These are phyloP conservation scores for Dryas octopetala DNA, from an alignment of 306 rosid genomes.

Conservation along the genomic window DNA sequence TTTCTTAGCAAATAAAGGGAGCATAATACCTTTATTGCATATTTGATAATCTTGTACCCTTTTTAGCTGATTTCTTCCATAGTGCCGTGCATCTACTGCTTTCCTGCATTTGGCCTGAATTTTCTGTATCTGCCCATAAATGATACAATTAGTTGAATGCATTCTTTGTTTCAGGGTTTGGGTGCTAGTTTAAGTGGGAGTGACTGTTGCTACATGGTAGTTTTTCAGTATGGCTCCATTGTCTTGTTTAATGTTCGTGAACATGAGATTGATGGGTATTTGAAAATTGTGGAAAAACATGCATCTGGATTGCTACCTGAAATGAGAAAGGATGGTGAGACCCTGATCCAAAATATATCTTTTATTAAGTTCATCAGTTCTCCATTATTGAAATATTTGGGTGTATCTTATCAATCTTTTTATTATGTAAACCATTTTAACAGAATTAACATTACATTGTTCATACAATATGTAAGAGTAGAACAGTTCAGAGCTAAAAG, in stretches of 20 bases:
- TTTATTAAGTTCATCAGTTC: background rate
- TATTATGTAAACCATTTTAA: background rate
- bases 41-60: background rate
- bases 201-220: constrained; percentile 77
- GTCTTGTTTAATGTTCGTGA: constrained; percentile 84
- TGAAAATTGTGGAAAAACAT: constrained; percentile 75
- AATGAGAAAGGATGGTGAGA: constrained; percentile 96
- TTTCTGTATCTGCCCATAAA: background rate
- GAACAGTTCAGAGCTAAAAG: background rate
- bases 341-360: background rate
- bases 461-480: background rate
- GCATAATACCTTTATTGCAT: background rate
- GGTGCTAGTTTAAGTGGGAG: constrained; percentile 70
- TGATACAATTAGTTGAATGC: constrained; percentile 10
- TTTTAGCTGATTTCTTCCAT: background rate
- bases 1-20: background rate
- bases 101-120: background rate
- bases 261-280: constrained; percentile 64
- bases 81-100: background rate
- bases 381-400: background rate
- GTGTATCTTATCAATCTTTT: background rate
- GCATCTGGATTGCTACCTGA: constrained; percentile 89
- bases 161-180: constrained; percentile 55
- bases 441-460: background rate
- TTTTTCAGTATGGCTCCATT: constrained; percentile 94